Conservation (phyloP, 495 filamentous ascomycete genomes). For the Aspergillus asperescens region DNA sequence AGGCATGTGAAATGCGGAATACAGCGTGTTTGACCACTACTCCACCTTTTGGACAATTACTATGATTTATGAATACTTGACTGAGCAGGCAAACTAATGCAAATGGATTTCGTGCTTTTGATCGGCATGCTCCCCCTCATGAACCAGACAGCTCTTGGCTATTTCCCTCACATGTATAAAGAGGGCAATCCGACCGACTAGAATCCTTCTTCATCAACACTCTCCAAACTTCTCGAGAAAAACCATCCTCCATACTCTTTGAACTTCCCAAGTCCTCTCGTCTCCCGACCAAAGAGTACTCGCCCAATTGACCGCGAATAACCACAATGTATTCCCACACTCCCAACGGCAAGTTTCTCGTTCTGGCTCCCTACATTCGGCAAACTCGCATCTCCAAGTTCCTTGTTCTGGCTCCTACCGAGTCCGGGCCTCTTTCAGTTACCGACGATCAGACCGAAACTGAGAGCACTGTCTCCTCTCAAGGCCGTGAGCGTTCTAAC, state of each 20-base stretch:
- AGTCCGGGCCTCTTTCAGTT: conserved; percentile 31
- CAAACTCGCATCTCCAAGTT: conserved; percentile 33
- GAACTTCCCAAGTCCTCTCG: conserved; percentile 2
- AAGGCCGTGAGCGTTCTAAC: conserved; percentile 16
- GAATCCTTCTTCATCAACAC: conserved; percentile 5
- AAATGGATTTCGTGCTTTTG: conserved; percentile 19
- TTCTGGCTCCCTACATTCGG: conserved; percentile 41
- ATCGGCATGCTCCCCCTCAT: conserved; percentile 28
- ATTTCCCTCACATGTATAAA: conserved; percentile 28
- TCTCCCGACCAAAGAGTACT: not conserved
- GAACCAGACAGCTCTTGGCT: conserved; percentile 21
- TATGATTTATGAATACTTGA: conserved; percentile 1
- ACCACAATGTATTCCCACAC: conserved; percentile 37
- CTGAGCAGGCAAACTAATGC: not conserved
- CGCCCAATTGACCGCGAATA: conserved; percentile 3
- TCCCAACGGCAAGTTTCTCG: conserved; percentile 34
- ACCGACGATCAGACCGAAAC: conserved; percentile 22
- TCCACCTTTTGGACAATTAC: conserved; percentile 8
- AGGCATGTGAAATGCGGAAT: conserved; percentile 24
- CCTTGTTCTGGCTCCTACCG: conserved; percentile 37
- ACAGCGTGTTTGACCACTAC: conserved; percentile 15
- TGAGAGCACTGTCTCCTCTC: conserved; percentile 9
- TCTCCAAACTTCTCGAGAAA: not conserved
- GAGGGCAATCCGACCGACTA: conserved; percentile 24
- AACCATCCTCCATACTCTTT: not conserved